Evolutionary conservation across 192 early-diverging fungal genomes (phyloP).

Genomic region (Spinellus fusiger): DNA sequence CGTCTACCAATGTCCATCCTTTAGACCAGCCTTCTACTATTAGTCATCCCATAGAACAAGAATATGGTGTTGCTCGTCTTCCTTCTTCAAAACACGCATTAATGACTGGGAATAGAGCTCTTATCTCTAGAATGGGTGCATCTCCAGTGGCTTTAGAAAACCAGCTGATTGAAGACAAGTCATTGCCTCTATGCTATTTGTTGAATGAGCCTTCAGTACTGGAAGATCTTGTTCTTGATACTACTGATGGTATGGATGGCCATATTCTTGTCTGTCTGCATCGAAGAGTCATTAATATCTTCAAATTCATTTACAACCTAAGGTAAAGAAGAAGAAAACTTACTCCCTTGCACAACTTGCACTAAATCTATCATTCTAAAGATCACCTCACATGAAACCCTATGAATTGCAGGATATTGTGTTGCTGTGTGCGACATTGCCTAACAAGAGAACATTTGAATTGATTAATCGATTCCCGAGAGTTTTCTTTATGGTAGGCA

Average conservation of each 20-base stretch:
- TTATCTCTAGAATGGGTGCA: slow-evolving; percentile 9
- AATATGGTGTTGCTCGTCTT: slow-evolving; percentile 3
- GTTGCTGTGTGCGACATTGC: slow-evolving; percentile 30
- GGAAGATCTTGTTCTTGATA: slow-evolving; percentile 18
- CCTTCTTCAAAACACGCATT: slow-evolving; percentile 13
- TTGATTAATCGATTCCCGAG: slow-evolving; percentile 37
- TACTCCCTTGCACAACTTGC: not conserved
- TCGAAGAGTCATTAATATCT: slow-evolving; percentile 28
- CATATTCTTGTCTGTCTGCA: slow-evolving; percentile 46
- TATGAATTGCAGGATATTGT: slow-evolving; percentile 46
- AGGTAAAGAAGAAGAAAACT: not conserved
- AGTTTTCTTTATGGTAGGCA: slow-evolving; percentile 41
- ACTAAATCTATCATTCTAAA: not conserved
- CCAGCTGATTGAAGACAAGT: not conserved
- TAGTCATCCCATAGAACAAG: not conserved
- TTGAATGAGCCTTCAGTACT: slow-evolving; percentile 12
- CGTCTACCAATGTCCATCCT: not conserved
- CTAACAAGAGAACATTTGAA: slow-evolving; percentile 33
- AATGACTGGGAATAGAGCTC: slow-evolving; percentile 20
- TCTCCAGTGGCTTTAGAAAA: not conserved
- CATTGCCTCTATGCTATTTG: slow-evolving; percentile 9
- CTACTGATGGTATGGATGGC: slow-evolving; percentile 11
- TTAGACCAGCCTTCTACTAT: not conserved
- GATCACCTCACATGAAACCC: slow-evolving; percentile 26
- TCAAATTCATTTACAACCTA: slow-evolving; percentile 29